These are phyloP conservation scores for Xylaria acuta DNA, from an alignment of 495 filamentous ascomycete genomes.

Conservation along the genomic window DNA sequence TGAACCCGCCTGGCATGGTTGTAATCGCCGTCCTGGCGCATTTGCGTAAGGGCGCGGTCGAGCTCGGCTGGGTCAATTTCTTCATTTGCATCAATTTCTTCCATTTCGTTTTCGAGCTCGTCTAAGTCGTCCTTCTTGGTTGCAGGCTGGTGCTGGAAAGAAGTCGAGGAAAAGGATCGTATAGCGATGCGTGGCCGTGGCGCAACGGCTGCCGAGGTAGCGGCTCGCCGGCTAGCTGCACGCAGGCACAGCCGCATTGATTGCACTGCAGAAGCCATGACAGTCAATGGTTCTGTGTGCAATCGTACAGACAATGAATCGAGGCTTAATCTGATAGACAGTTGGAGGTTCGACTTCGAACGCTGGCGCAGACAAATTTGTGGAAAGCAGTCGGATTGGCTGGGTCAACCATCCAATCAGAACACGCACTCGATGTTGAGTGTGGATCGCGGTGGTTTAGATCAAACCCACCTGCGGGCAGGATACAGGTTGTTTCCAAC, in stretches of 20 bases:
- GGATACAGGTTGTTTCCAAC: no score
- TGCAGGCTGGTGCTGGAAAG: slow-evolving; percentile 32
- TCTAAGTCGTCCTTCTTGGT: slow-evolving; percentile 29
- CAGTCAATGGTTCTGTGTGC: slow-evolving; percentile 22
- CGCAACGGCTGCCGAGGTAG: slow-evolving; percentile 29
- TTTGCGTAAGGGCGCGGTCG: not conserved
- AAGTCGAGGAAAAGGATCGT: slow-evolving; percentile 49
- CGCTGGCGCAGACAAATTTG: not conserved
- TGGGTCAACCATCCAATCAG: not conserved
- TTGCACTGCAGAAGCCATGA: slow-evolving; percentile 58
- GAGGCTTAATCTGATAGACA: not conserved
- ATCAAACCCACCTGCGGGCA: not conserved
- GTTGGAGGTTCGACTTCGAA: not conserved
- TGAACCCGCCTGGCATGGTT: slow-evolving; percentile 20
- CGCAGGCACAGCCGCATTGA: slow-evolving; percentile 55
- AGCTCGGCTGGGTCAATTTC: slow-evolving; percentile 26
- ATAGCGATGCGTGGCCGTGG: slow-evolving; percentile 37
- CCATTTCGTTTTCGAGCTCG: slow-evolving; percentile 9
- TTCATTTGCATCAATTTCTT: slow-evolving; percentile 25
- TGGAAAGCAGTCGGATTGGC: slow-evolving; percentile 1
- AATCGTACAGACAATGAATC: slow-evolving; percentile 10
- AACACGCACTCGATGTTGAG: not conserved
- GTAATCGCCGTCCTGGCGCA: not conserved
- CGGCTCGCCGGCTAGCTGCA: slow-evolving; percentile 44
- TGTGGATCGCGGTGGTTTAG: not conserved